Conservation (phyloP, 2,329 filamentous ascomycete genomes). For the Hypoxylon rubiginosum region DNA sequence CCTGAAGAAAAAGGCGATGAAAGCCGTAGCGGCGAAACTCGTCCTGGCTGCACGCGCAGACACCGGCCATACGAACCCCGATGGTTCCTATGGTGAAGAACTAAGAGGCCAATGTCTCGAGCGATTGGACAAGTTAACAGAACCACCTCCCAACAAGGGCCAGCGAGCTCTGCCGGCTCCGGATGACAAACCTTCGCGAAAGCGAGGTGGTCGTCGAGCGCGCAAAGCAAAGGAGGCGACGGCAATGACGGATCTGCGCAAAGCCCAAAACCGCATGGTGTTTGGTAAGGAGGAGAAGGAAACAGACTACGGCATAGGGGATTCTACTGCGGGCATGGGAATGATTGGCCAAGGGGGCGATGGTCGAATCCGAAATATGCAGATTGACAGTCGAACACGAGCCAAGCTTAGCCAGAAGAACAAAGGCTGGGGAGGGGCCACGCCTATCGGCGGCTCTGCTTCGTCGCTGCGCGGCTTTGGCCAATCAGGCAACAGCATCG, state of each 20-base stretch:
- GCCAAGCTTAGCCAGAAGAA: slow-evolving; percentile 96
- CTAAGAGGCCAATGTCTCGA: slow-evolving; percentile 86
- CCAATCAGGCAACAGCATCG: slow-evolving; percentile 73
- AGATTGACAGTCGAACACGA: slow-evolving; percentile 92
- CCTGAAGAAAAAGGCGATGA: slow-evolving; percentile 92
- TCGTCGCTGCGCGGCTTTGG: slow-evolving; percentile 87
- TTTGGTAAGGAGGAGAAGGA: slow-evolving; percentile 97
- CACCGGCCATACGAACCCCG: slow-evolving; percentile 82
- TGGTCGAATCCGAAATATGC: slow-evolving; percentile 87
- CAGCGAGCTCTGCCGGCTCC: slow-evolving; percentile 88
- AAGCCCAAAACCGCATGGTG: slow-evolving; percentile 94
- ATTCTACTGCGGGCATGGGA: slow-evolving; percentile 87
- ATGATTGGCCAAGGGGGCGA: slow-evolving; percentile 94
- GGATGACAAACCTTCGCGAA: slow-evolving; percentile 93
- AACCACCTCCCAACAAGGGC: slow-evolving; percentile 90
- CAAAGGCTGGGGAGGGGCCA: slow-evolving; percentile 89
- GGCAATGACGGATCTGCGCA: slow-evolving; percentile 95
- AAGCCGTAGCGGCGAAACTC: slow-evolving; percentile 93
- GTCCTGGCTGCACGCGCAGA: slow-evolving; percentile 94
- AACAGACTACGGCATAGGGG: slow-evolving; percentile 88
- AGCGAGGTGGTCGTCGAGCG: slow-evolving; percentile 89
- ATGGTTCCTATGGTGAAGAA: slow-evolving; percentile 86
- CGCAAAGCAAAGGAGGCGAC: slow-evolving; percentile 96
- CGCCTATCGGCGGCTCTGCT: slow-evolving; percentile 75
- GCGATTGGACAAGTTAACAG: slow-evolving; percentile 91